Conservation (phyloP, 352 stramenopile genomes). For the Phytophthora boehmeriae region DNA sequence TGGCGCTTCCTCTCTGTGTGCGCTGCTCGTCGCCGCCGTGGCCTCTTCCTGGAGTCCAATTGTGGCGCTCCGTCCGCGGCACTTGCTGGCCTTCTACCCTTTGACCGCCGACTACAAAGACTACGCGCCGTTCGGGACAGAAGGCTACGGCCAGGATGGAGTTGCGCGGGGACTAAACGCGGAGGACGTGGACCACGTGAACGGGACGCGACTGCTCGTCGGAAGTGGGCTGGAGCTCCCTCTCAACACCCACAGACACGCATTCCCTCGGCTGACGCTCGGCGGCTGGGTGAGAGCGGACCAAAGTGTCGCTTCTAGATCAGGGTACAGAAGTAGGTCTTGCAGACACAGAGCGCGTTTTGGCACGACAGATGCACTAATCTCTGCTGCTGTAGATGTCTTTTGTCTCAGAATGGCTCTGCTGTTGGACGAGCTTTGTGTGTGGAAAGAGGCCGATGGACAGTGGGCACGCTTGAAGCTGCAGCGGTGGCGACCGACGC, state of each 20-base stretch:
- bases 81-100: conserved; percentile 58
- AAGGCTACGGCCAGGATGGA: conserved; percentile 54
- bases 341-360: too few relatives aligned
- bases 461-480: conserved; percentile 9
- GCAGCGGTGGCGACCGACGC: conserved; percentile 14
- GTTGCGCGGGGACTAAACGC: conserved; percentile 2
- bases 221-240: conserved; percentile 43
- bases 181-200: background rate
- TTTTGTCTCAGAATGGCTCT: conserved; percentile 54
- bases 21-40: background rate
- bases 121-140: conserved; percentile 41
- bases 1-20: too few relatives aligned
- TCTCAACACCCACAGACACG: conserved; percentile 25
- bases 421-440: conserved; percentile 45
- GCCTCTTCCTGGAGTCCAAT: conserved; percentile 26
- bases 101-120: conserved; percentile 38
- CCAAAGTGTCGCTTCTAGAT: conserved; percentile 11
- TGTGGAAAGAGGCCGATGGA: conserved; percentile 40
- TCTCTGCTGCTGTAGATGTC: conserved; percentile 36
- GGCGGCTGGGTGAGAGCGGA: conserved; percentile 48
- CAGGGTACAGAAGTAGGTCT: conserved; percentile 29
- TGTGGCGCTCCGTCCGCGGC: conserved; percentile 32
- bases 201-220: conserved; percentile 16
- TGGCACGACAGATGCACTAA: background rate
- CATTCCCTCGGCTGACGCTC: conserved; percentile 40